Percentiles rank a stretch among this genome's conserved stretches.
Evolutionary conservation across 2,329 filamentous ascomycete genomes (phyloP).

Genomic region (Trichoderma koningiopsis): DNA sequence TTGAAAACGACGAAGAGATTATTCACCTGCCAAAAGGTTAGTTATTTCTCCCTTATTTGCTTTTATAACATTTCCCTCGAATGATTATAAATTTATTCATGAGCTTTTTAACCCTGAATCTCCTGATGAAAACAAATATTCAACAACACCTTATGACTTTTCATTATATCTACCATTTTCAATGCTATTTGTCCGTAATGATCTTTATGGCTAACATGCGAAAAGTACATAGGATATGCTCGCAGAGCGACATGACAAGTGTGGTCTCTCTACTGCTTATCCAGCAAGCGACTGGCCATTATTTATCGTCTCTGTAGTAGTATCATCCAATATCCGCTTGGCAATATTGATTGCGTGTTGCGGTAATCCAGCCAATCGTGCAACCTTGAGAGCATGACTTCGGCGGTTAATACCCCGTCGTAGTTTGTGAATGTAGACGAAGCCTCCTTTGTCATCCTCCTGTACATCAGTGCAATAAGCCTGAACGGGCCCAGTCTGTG

Average conservation of each 20-base stretch:
- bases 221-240: slow-evolving; percentile 17
- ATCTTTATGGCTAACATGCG: slow-evolving; percentile 45
- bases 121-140: slow-evolving; percentile 59
- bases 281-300: not conserved
- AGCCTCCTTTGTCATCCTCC: slow-evolving; percentile 70
- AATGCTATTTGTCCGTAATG: slow-evolving; percentile 33
- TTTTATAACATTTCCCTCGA: slow-evolving; percentile 34
- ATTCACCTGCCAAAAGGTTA: slow-evolving; percentile 45
- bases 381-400: slow-evolving; percentile 95
- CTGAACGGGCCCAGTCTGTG: slow-evolving; percentile 53
- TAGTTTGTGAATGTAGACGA: slow-evolving; percentile 84
- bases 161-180: slow-evolving; percentile 26
- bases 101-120: slow-evolving; percentile 71
- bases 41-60: slow-evolving; percentile 37
- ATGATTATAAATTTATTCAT: slow-evolving; percentile 62
- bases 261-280: not conserved
- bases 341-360: slow-evolving; percentile 71
- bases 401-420: slow-evolving; percentile 79
- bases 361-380: slow-evolving; percentile 79
- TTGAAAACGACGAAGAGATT: not conserved
- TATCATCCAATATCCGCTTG: slow-evolving; percentile 36
- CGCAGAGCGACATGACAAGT: not conserved
- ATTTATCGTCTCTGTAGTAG: slow-evolving; percentile 13
- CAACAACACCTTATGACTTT: slow-evolving; percentile 59
- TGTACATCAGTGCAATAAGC: slow-evolving; percentile 88